Evolutionary conservation across 441 rosid species (phyloP).

Genomic region (Oxalis stricta): DNA sequence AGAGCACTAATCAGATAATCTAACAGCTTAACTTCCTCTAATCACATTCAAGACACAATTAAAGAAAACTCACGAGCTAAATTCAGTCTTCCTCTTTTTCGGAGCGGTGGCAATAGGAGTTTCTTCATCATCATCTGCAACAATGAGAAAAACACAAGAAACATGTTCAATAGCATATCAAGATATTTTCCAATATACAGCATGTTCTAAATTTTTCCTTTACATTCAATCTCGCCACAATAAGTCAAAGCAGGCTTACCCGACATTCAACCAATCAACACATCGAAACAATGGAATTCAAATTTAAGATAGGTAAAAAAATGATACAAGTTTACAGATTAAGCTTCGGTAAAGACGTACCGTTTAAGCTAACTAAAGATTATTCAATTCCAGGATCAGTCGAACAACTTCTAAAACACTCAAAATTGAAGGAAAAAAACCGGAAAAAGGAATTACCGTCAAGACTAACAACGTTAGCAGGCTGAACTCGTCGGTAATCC

Average conservation of each 20-base stretch:
- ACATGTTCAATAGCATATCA: neutral
- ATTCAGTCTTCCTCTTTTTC: slow-evolving; percentile 26
- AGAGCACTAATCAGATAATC: neutral
- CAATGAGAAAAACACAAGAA: slow-evolving; percentile 4
- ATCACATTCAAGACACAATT: neutral
- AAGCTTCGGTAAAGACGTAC: no score
- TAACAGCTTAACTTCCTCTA: neutral
- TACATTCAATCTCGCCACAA: no score
- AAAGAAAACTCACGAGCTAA: slow-evolving; percentile 18
- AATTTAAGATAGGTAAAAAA: no score
- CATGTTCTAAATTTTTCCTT: no score
- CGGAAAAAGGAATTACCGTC: slow-evolving; percentile 34
- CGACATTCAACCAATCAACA: no score
- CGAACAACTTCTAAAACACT: no score
- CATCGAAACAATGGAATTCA: no score
- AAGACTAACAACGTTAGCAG: slow-evolving; percentile 27
- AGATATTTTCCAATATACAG: no score
- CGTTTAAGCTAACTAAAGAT: no score
- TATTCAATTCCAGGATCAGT: no score
- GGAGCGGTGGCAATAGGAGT: slow-evolving; percentile 10
- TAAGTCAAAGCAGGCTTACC: no score
- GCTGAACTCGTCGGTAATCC: slow-evolving; percentile 83
- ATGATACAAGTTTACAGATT: neutral
- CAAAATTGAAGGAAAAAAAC: no score
- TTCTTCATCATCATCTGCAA: slow-evolving; percentile 35